Base-by-base conservation (phyloP, 345 rosid genomes). In the Populus ilicifolia region DNA sequence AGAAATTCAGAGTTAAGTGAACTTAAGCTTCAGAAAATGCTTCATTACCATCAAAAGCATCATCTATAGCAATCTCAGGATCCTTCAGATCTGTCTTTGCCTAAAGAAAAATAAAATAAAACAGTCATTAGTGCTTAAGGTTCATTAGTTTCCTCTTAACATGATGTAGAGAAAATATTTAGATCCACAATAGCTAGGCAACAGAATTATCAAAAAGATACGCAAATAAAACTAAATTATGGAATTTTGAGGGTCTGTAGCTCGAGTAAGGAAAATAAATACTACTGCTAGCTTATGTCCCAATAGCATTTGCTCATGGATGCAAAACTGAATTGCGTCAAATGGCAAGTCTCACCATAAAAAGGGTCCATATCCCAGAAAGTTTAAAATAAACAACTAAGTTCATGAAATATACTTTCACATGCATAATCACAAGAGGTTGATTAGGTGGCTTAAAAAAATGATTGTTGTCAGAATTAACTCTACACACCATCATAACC, bases 301-400 rank as follows among this genome's bases (percentile, higher is more conserved):
- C 76, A 96, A 80, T 71, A 95, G 89, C 61, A 96, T 88, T 85
- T 96, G 98, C 89, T 96, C 98, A 52, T 96, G 93, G 79, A 93
- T 87, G 85, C 98, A 93, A 84, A 96, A 96, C 77, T 96, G 98
- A 80, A 92, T 86, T 54, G 97, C 99, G 83, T 96, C 99, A 86
- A 96, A 96, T 30, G 97, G 97, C 84, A 93, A 88, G 86, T 96
- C 99, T 81, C 97, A 85, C 86, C 92, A 72, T 61, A 93, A 78
- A 80, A 93, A 93, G 13, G 98, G 92, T 80, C 98, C 83, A 76
- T 93, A 96, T 38, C 99, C 99, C 99, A 93, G 77, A 6, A 52
- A 6, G 13, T 66, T 66, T 29, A 6, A 73, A 38, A 21, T 21
- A 36, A 72, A 35, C 39, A 38, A 73, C 39, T 23, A 25, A 36